A percentile compares a stretch with the other conserved stretches of the same genome.
Conservation (phyloP, 2,329 filamentous ascomycete genomes). For the Penicillium polonicum region DNA sequence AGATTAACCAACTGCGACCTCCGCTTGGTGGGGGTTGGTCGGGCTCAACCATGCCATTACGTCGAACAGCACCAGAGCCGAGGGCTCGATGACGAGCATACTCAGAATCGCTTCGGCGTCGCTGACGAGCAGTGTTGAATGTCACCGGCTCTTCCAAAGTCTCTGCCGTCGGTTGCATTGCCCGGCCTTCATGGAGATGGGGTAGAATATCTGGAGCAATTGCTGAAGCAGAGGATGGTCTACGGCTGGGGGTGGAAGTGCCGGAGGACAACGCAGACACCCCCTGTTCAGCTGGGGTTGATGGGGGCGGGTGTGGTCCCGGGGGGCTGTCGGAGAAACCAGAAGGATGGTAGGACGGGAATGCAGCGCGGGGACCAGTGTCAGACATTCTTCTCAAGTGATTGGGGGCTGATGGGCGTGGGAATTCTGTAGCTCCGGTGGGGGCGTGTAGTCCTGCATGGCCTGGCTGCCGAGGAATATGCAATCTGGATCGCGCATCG, state of each 20-base stretch:
- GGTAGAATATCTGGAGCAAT: constrained; percentile 39
- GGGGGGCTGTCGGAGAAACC: constrained; percentile 56
- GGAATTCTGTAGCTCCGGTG: constrained; percentile 52
- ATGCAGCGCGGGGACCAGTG: constrained; percentile 27
- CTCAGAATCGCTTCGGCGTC: constrained; percentile 60
- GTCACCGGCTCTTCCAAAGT: constrained; percentile 45
- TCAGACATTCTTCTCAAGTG: constrained; percentile 36
- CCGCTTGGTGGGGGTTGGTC: constrained; percentile 50
- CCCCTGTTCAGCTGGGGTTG: constrained; percentile 61
- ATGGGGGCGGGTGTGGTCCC: constrained; percentile 61
- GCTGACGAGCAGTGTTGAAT: constrained; percentile 49
- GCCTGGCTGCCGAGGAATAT: constrained; percentile 52
- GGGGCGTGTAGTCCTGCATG: constrained; percentile 54
- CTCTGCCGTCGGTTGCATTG: constrained; percentile 38
- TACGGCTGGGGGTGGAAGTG: constrained; percentile 49
- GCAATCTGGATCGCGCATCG: constrained; percentile 55
- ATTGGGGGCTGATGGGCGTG: constrained; percentile 50
- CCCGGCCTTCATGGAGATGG: constrained; percentile 40
- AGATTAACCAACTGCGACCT: constrained; percentile 69
- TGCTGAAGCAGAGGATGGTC: constrained; percentile 50
- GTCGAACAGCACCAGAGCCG: constrained; percentile 60
- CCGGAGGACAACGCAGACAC: constrained; percentile 56
- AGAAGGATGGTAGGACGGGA: constrained; percentile 40
- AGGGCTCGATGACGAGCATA: constrained; percentile 56
- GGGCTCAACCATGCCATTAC: constrained; percentile 64